Evolutionary conservation across 2,329 filamentous ascomycete genomes (phyloP), one percentile per base, ranked within the genome.

Genomic region (Epichloe bromicola): DNA sequence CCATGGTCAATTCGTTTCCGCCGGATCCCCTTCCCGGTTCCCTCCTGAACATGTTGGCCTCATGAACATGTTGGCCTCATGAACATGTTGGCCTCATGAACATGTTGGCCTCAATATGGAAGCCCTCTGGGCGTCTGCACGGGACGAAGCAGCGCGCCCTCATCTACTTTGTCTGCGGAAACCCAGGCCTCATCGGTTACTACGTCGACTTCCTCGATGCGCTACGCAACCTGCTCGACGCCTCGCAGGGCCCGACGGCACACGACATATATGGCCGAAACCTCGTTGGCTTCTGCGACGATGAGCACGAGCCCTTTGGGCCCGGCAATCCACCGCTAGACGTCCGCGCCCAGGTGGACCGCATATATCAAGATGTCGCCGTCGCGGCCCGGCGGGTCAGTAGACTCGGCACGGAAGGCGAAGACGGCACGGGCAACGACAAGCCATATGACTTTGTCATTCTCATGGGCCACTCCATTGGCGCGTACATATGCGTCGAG

Each of bases 101-200:
- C 26, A 63, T 61, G 62, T 53, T 50, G 2, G 52, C 60, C 7
- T 53, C 57, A n/a, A 59, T 66, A 40, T 65, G 58, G 48, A 52
- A 66, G 8, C 65, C 63, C 5, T 63, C 66, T 20, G 54, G 52
- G 23, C 55, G 56, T 46, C 53, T 53, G 26, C 55, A 56, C 19
- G 46, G 48, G 8, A 51, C 57, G 45, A 51, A 53, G 17, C 54
- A 55, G 14, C 67, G 61, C 54, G 68, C 67, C 54, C 75, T 89
- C 47, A 69, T 90, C 57, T 88, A 81, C 69, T 84, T 87, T 65
- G 74, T 91, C 40, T 79, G 83, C 30, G 86, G 86, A 19, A 91
- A 91, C 57, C 86, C 86, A 5, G 86, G 86, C 5, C 71, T 88
- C 17, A 76, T 89, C 48, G 78, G 75, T 51, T 91, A 86, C 72